phyloP scores from a whole-genome alignment of 192 early-diverging fungal species.

The Coemansia umbellata region DNA sequence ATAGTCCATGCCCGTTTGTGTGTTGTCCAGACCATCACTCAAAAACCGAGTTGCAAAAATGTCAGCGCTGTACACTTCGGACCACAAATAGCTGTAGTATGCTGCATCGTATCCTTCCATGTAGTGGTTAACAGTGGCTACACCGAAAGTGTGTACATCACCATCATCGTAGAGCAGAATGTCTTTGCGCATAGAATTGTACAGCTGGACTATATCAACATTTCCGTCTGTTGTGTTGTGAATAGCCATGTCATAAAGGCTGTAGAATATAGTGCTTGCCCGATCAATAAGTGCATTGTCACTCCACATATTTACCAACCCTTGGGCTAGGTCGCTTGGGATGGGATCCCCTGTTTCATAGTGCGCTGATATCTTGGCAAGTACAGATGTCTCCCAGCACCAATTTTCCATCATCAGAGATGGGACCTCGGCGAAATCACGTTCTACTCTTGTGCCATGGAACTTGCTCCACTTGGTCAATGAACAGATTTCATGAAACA shows the following conservation, averaged over 20 bases:
- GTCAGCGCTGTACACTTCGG: conserved; percentile 68
- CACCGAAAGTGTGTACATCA: conserved; percentile 15
- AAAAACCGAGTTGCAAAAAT: conserved; percentile 66
- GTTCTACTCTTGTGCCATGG: conserved; percentile 40
- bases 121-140: conserved; percentile 48
- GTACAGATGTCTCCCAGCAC: conserved; percentile 52
- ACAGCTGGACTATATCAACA: conserved; percentile 46
- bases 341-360: conserved; percentile 55
- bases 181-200: conserved; percentile 41
- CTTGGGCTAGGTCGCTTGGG: conserved; percentile 53
- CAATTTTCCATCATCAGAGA: conserved; percentile 74
- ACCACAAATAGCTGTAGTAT: conserved; percentile 67
- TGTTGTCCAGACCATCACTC: conserved; percentile 52
- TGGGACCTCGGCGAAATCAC: conserved; percentile 75
- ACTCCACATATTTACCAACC: not conserved
- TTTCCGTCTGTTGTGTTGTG: conserved; percentile 51
- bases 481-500: conserved; percentile 55
- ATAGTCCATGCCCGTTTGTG: conserved; percentile 57
- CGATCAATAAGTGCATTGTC: conserved; percentile 48
- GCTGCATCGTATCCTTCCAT: conserved; percentile 62
- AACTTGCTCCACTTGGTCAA: conserved; percentile 51
- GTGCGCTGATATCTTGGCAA: conserved; percentile 54
- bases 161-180: conserved; percentile 31
- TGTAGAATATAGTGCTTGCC: conserved; percentile 60
- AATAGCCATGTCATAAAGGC: conserved; percentile 59